A percentile compares a stretch with the other conserved stretches of the same genome.
Evolutionary conservation across 768 basidiomycete species (phyloP).

Genomic region (Boletus rubescentipes): DNA sequence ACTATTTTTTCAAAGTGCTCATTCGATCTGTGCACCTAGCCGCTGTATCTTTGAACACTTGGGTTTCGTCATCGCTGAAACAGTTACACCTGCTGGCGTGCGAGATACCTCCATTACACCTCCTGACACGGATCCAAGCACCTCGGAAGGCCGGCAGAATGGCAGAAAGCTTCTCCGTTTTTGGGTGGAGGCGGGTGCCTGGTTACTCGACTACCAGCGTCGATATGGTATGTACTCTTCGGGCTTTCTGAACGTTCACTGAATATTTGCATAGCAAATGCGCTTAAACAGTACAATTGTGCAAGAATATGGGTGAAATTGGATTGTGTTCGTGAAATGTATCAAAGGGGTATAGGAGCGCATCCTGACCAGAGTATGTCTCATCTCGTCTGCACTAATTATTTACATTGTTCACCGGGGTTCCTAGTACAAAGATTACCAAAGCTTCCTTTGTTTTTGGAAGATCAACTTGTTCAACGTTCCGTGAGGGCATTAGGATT

Average conservation of each 20-base stretch:
- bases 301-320: slow-evolving; percentile 49
- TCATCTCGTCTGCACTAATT: not conserved
- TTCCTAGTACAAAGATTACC: slow-evolving; percentile 54
- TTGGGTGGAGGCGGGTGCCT: slow-evolving; percentile 76
- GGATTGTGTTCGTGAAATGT: slow-evolving; percentile 65
- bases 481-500: slow-evolving; percentile 57
- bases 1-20: slow-evolving; percentile 6
- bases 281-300: slow-evolving; percentile 44
- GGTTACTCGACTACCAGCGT: slow-evolving; percentile 58
- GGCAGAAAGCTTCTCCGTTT: slow-evolving; percentile 68
- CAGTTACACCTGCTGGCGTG: slow-evolving; percentile 22
- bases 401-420: slow-evolving; percentile 5
- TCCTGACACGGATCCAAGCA: slow-evolving; percentile 50
- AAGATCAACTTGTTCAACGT: slow-evolving; percentile 39
- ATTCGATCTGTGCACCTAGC: slow-evolving; percentile 26
- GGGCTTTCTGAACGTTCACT: slow-evolving; percentile 10
- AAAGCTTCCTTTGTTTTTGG: slow-evolving; percentile 41
- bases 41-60: slow-evolving; percentile 41
- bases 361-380: slow-evolving; percentile 73
- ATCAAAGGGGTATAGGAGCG: slow-evolving; percentile 70
- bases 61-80: slow-evolving; percentile 35
- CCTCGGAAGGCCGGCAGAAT: slow-evolving; percentile 47
- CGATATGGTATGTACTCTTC: slow-evolving; percentile 38
- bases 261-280: slow-evolving; percentile 36
- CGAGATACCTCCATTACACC: slow-evolving; percentile 50